A percentile compares a stretch with the other conserved stretches of the same genome.
These are phyloP conservation scores for Lipomyces yamadae DNA, from an alignment of 805 yeast species.

Conservation along the genomic window DNA sequence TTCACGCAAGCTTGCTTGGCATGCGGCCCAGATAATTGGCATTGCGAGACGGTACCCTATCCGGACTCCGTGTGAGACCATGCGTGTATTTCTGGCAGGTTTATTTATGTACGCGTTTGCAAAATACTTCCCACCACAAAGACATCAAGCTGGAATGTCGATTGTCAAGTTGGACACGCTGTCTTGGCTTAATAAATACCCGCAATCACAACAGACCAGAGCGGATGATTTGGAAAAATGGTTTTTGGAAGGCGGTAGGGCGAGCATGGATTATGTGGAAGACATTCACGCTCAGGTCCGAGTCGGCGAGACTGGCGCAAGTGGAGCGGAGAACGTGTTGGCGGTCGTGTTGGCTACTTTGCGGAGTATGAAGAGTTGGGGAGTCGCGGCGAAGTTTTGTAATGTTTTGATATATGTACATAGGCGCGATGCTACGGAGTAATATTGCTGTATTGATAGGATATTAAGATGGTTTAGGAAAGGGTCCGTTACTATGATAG, in stretches of 20 bases:
- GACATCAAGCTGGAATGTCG: not conserved
- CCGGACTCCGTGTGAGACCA: slow-evolving; percentile 38
- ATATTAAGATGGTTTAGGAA: not conserved
- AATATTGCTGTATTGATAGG: not conserved
- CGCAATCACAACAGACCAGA: slow-evolving; percentile 1
- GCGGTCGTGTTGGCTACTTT: slow-evolving; percentile 30
- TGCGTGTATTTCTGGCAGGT: slow-evolving; percentile 39
- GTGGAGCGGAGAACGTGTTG: slow-evolving; percentile 18
- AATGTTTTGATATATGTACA: slow-evolving; percentile 12
- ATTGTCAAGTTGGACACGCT: slow-evolving; percentile 17
- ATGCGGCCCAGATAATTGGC: slow-evolving; percentile 38
- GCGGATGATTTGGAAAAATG: slow-evolving; percentile 26
- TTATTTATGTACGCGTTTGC: slow-evolving; percentile 38
- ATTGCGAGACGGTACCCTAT: slow-evolving; percentile 29
- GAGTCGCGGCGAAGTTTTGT: slow-evolving; percentile 37
- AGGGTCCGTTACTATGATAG: not conserved
- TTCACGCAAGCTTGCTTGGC: slow-evolving; percentile 39
- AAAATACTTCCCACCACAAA: slow-evolving; percentile 17
- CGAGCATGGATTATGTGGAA: slow-evolving; percentile 26
- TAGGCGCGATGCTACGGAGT: slow-evolving; percentile 6
- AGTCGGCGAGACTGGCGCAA: slow-evolving; percentile 15
- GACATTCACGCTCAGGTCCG: slow-evolving; percentile 28
- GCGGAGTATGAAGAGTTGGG: slow-evolving; percentile 33
- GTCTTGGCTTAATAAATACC: slow-evolving; percentile 18
- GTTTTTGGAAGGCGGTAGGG: slow-evolving; percentile 34